Evolutionary conservation across 768 basidiomycete species (phyloP).

Genomic region (Amanita exitialis): DNA sequence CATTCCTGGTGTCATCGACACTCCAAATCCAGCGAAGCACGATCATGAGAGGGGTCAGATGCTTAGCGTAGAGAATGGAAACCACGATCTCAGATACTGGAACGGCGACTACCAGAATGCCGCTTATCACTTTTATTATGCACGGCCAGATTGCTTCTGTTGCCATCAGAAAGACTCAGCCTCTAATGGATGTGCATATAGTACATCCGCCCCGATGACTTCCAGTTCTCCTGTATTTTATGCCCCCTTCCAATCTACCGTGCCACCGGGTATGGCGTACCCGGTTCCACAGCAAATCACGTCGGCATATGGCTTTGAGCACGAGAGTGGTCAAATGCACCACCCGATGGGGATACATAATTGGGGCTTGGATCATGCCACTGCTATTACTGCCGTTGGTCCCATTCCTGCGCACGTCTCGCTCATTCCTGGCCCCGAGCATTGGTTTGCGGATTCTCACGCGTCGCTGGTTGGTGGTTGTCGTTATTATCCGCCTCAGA

Average conservation of each 20-base stretch:
- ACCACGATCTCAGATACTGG: constrained; percentile 8
- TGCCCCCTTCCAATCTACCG: background rate
- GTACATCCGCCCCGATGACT: background rate
- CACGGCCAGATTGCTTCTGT: constrained; percentile 18
- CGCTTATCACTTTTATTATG: constrained; percentile 7
- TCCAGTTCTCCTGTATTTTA: constrained; percentile 1
- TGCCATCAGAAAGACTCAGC: constrained; percentile 17
- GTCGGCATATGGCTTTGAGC: constrained; percentile 1
- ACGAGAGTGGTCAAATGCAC: background rate
- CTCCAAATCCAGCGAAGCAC: background rate
- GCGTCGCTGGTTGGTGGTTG: background rate
- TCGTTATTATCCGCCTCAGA: constrained; percentile 8
- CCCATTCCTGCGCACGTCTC: background rate
- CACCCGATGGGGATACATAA: constrained; percentile 4
- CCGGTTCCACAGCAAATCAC: constrained; percentile 1
- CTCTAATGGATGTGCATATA: background rate
- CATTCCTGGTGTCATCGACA: background rate
- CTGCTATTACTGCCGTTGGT: constrained; percentile 10
- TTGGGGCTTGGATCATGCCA: constrained; percentile 19
- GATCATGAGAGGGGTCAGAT: constrained; percentile 1
- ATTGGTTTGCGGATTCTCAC: constrained; percentile 3
- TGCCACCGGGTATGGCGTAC: background rate
- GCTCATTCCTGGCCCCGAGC: constrained; percentile 11
- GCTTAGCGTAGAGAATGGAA: background rate
- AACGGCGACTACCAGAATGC: constrained; percentile 11